These are phyloP conservation scores for Colletotrichum tamarilloi DNA, from an alignment of 2,329 filamentous ascomycete genomes.

Conservation along the genomic window DNA sequence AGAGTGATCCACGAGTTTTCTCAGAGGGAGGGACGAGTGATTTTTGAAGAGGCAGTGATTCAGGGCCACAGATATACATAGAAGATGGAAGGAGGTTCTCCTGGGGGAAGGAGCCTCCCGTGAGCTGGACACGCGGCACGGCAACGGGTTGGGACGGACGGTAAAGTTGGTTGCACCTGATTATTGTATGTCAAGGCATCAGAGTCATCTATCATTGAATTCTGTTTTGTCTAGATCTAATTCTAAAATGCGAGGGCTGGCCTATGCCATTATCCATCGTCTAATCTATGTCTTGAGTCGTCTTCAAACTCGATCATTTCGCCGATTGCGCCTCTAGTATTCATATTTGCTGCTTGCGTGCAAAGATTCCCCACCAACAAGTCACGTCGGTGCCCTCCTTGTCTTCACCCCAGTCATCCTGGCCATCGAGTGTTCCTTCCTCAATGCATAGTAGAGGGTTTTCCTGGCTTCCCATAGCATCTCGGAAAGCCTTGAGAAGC, in stretches of 20 bases:
- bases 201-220: not conserved
- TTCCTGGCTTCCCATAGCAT: slow-evolving; percentile 66
- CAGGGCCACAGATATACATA: not conserved
- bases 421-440: slow-evolving; percentile 72
- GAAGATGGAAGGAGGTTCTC: not conserved
- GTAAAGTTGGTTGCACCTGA: not conserved
- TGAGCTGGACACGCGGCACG: not conserved
- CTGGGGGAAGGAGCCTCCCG: not conserved
- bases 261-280: not conserved
- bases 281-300: not conserved
- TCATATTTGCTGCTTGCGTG: not conserved
- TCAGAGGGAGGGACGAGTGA: not conserved
- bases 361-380: slow-evolving; percentile 78
- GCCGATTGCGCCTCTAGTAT: not conserved
- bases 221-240: not conserved
- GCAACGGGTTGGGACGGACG: not conserved
- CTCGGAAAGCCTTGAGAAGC: slow-evolving; percentile 72
- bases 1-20: not conserved
- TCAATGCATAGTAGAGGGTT: slow-evolving; percentile 62
- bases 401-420: slow-evolving; percentile 78
- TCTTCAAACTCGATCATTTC: too few relatives aligned
- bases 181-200: not conserved
- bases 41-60: not conserved
- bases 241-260: not conserved
- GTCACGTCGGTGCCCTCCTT: slow-evolving; percentile 61